phyloP scores from a whole-genome alignment of 2,329 filamentous ascomycete genomes.

The Thielaviopsis ethacetica region DNA sequence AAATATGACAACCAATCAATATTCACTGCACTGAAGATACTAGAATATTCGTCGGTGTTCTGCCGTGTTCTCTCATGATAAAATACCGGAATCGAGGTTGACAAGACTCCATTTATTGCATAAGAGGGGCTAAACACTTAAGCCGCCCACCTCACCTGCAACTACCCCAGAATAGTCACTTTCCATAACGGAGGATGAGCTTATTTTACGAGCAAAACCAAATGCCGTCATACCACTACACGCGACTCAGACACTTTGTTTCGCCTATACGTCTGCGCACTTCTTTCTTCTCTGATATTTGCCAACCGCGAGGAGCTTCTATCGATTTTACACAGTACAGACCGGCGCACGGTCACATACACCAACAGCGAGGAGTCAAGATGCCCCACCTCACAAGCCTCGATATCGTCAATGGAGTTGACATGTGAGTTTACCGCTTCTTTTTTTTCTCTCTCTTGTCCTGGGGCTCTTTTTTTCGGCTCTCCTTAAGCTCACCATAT shows the following conservation, averaged over 20 bases:
- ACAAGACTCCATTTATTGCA: neutral
- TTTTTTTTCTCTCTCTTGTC: too few species aligned
- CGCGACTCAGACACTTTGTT: neutral
- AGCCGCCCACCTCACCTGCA: neutral
- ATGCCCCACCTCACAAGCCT: conserved; percentile 21
- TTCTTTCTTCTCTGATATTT: neutral
- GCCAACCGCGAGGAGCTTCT: neutral
- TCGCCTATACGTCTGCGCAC: neutral
- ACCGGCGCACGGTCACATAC: neutral
- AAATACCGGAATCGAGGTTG: neutral
- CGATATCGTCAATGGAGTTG: conserved; percentile 36
- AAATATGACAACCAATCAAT: neutral
- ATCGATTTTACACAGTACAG: neutral
- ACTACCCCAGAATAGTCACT: neutral
- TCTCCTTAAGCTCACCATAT: neutral
- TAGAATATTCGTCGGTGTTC: neutral
- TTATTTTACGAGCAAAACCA: neutral
- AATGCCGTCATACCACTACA: neutral
- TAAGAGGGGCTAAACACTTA: neutral
- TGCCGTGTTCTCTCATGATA: neutral
- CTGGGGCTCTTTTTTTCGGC: neutral
- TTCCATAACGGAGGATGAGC: neutral
- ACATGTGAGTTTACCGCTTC: conserved; percentile 28
- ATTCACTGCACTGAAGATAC: neutral
- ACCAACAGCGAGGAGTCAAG: neutral